Percentiles rank a stretch among this genome's conserved stretches.
These are phyloP conservation scores for Exophiala aquamarina DNA, from an alignment of 2,329 filamentous ascomycete genomes.

Conservation along the genomic window DNA sequence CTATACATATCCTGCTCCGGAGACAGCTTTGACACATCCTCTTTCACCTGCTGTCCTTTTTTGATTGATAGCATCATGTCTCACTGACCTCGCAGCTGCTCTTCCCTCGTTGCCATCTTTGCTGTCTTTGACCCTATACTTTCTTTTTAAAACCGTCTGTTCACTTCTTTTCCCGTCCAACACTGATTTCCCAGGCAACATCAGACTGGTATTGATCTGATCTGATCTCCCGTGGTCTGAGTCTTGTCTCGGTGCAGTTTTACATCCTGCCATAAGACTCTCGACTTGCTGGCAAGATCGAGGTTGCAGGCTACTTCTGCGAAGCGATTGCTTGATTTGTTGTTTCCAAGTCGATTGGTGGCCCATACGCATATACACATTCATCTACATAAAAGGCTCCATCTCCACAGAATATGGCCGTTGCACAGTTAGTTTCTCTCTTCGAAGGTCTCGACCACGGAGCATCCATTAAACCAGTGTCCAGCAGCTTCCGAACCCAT, in stretches of 20 bases:
- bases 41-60: slow-evolving; percentile 7
- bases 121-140: slow-evolving; percentile 5
- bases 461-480: slow-evolving; percentile 16
- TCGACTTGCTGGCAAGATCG: slow-evolving; percentile 11
- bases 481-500: slow-evolving; percentile 19
- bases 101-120: neutral
- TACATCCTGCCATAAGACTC: neutral
- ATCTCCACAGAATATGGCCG: slow-evolving; percentile 17
- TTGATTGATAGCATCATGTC: slow-evolving; percentile 16
- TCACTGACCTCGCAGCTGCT: slow-evolving; percentile 17
- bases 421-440: slow-evolving; percentile 24
- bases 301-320: slow-evolving; percentile 1
- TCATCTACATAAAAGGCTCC: no score
- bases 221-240: no score
- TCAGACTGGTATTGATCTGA: no score
- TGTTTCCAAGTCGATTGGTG: no score
- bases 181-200: slow-evolving; percentile 15
- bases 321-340: no score
- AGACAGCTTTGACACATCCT: slow-evolving; percentile 11
- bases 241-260: no score
- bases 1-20: slow-evolving; percentile 13
- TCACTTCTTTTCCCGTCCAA: slow-evolving; percentile 1
- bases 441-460: slow-evolving; percentile 20
- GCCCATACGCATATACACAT: no score
- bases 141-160: no score